A percentile compares a stretch with the other conserved stretches of the same genome.
Conservation (phyloP, 164 flowering plant species). For the Aristolochia contorta region DNA sequence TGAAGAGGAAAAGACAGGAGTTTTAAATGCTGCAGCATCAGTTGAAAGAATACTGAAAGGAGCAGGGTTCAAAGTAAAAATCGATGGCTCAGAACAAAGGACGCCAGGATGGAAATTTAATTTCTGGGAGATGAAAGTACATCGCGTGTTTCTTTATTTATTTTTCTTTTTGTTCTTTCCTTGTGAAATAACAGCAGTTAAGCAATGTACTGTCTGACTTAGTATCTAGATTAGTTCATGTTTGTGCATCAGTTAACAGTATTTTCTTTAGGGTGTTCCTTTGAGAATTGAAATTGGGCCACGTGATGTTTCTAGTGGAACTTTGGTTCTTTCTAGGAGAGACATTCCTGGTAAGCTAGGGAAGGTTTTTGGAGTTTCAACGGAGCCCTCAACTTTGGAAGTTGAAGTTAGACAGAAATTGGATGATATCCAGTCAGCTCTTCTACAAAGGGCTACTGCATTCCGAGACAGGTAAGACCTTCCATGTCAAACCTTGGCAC, state of each 20-base stretch:
- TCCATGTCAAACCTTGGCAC: slow-evolving; percentile 1
- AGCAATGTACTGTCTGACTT: too few relatives aligned
- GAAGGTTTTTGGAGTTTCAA: slow-evolving; percentile 77
- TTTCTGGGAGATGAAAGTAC: slow-evolving; percentile 99
- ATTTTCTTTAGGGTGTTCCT: slow-evolving; percentile 67
- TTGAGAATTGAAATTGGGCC: slow-evolving; percentile 95
- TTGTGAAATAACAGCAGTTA: background rate
- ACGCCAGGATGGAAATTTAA: slow-evolving; percentile 98
- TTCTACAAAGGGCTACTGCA: slow-evolving; percentile 52
- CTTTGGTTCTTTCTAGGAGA: slow-evolving; percentile 84
- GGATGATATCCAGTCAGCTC: slow-evolving; percentile 75
- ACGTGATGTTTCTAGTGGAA: slow-evolving; percentile 77
- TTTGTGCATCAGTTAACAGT: too few relatives aligned
- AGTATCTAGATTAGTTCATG: too few relatives aligned
- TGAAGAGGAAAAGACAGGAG: slow-evolving; percentile 52
- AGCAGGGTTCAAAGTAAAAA: slow-evolving; percentile 70
- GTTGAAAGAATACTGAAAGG: slow-evolving; percentile 40
- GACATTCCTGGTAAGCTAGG: slow-evolving; percentile 95
- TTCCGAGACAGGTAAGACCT: slow-evolving; percentile 69
- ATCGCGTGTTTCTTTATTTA: slow-evolving; percentile 1
- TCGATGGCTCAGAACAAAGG: slow-evolving; percentile 83
- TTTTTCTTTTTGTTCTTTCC: too few relatives aligned
- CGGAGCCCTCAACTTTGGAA: slow-evolving; percentile 56
- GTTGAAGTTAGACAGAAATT: slow-evolving; percentile 57
- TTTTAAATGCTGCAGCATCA: slow-evolving; percentile 61